Evolutionary conservation across 163 green algal species (phyloP).

Genomic region (Chlorella variabilis): DNA sequence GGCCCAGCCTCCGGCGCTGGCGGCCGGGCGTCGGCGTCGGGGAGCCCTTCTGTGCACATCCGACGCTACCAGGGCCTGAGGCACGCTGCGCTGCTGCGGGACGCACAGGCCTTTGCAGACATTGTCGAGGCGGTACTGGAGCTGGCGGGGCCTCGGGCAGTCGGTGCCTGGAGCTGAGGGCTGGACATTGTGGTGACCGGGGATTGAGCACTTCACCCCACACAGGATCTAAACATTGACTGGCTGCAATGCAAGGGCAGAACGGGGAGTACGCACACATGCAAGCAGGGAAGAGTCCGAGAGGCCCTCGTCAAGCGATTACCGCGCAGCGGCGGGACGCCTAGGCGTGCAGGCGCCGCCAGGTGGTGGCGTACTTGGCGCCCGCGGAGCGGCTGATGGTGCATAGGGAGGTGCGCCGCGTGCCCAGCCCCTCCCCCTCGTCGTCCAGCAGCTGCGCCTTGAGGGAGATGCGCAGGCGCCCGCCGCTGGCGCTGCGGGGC

Average conservation of each 20-base stretch:
- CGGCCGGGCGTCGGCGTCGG: too few relatives aligned
- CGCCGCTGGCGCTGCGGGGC: slow-evolving; percentile 13
- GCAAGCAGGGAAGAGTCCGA: too few relatives aligned
- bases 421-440: not conserved
- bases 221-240: too few relatives aligned
- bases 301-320: too few relatives aligned
- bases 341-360: not conserved
- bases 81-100: not conserved
- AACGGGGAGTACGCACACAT: too few relatives aligned
- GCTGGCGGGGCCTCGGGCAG: not conserved
- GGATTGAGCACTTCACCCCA: too few relatives aligned
- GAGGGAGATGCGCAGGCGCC: not conserved
- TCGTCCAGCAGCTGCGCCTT: slow-evolving; percentile 23
- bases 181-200: too few relatives aligned
- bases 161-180: not conserved
- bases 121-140: not conserved
- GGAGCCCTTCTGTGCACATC: not conserved
- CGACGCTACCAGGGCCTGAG: not conserved
- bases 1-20: too few relatives aligned
- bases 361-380: slow-evolving; percentile 12
- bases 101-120: not conserved
- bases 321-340: too few relatives aligned
- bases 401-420: too few relatives aligned
- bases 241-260: too few relatives aligned
- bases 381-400: not conserved